Conservation (phyloP, 1,139 yeast species). For the Taphrina sp. region DNA sequence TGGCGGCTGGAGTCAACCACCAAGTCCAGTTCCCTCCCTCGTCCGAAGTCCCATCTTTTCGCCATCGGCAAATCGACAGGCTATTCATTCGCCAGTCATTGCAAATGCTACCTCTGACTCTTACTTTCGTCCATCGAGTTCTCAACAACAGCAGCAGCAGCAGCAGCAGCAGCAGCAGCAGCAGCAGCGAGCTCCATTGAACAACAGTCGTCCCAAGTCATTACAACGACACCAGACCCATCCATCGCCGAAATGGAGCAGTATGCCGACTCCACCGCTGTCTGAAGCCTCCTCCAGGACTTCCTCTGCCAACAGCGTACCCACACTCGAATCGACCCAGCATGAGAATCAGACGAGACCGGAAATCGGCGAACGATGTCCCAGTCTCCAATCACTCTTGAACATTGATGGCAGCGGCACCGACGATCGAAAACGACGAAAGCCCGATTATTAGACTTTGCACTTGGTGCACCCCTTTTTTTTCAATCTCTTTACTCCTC, state of each 20-base stretch:
- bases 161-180: conserved; percentile 8
- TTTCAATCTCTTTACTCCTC: neutral
- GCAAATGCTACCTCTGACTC: conserved; percentile 3
- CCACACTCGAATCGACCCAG: neutral
- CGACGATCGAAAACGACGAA: conserved; percentile 12
- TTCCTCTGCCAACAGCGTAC: neutral
- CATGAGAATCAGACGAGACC: conserved; percentile 3
- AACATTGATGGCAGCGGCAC: neutral
- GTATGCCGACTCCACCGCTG: neutral
- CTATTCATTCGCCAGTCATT: neutral
- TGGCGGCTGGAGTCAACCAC: conserved; percentile 19
- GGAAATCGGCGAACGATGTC: conserved; percentile 14
- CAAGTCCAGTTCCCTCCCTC: conserved; percentile 7
- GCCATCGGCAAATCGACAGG: neutral
- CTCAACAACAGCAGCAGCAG: conserved; percentile 3
- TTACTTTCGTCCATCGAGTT: neutral
- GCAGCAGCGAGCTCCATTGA: neutral
- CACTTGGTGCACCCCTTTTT: neutral
- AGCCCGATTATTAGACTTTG: neutral
- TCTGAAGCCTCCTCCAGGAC: neutral
- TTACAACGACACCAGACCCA: neutral
- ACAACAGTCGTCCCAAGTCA: neutral
- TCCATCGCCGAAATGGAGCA: neutral
- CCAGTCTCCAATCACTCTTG: conserved; percentile 21
- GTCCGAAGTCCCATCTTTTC: conserved; percentile 5